Evolutionary conservation across 108 stramenopile species (phyloP).

Genomic region (Fistulifera pelliculosa): DNA sequence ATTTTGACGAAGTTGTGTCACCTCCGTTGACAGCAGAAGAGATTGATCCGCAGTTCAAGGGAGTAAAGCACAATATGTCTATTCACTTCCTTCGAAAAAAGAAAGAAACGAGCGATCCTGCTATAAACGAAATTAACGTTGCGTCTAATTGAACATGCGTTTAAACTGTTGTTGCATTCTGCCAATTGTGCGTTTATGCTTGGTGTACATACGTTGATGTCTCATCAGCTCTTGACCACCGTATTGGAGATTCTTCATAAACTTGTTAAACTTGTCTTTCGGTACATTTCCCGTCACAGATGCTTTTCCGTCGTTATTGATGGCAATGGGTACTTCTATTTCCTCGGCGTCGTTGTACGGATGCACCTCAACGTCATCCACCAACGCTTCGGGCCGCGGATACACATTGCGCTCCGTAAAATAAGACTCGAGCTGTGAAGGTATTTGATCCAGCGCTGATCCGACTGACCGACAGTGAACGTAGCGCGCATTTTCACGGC

Average conservation of each 20-base stretch:
- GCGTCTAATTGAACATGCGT: too few species aligned
- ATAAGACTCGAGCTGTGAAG: slow-evolving; percentile 40
- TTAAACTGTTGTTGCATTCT: too few species aligned
- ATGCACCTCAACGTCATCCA: slow-evolving; percentile 9
- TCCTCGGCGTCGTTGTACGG: slow-evolving; percentile 6
- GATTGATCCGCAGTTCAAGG: slow-evolving; percentile 32
- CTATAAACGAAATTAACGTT: too few species aligned
- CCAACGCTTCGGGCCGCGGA: slow-evolving; percentile 6
- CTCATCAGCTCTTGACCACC: too few species aligned
- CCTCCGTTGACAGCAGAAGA: slow-evolving; percentile 40
- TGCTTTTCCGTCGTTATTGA: slow-evolving; percentile 1
- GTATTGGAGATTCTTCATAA: too few species aligned
- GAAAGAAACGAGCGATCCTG: neutral
- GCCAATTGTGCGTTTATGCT: too few species aligned
- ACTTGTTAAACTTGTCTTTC: too few species aligned
- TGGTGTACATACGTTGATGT: too few species aligned
- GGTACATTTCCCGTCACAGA: slow-evolving; percentile 1
- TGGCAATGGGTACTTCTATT: slow-evolving; percentile 6
- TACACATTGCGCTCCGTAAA: slow-evolving; percentile 10
- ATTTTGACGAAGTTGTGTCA: slow-evolving; percentile 34
- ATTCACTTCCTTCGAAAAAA: slow-evolving; percentile 33
- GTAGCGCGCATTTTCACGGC: slow-evolving; percentile 48
- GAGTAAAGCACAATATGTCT: slow-evolving; percentile 43
- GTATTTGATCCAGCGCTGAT: slow-evolving; percentile 41
- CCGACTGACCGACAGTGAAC: slow-evolving; percentile 24